Evolutionary conservation across 2,329 filamentous ascomycete species (phyloP).

Genomic region (Claviceps maximensis): DNA sequence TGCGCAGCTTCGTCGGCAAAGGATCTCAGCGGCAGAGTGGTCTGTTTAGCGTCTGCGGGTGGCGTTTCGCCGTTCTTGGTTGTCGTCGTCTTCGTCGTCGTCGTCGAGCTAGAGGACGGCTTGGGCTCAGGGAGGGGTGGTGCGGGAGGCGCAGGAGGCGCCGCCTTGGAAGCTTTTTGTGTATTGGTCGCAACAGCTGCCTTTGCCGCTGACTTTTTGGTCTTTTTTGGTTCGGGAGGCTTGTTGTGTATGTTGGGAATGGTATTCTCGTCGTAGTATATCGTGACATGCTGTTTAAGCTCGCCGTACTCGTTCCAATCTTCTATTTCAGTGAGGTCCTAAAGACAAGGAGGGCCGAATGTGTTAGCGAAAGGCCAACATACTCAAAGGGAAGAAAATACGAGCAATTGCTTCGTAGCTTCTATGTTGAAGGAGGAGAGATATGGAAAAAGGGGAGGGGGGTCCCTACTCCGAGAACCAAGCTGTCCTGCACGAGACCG

Average conservation of each 20-base stretch:
- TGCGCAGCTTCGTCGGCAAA: constrained; percentile 52
- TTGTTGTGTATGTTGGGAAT: constrained; percentile 42
- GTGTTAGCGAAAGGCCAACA: not conserved
- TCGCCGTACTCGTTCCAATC: constrained; percentile 99
- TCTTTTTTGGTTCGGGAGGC: constrained; percentile 28
- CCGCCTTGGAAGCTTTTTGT: constrained; percentile 8
- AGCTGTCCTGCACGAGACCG: constrained; percentile 73
- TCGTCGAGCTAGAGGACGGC: constrained; percentile 8
- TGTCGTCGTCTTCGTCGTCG: constrained; percentile 7
- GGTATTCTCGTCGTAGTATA: constrained; percentile 50
- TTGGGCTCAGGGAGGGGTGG: constrained; percentile 12
- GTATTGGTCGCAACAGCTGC: constrained; percentile 12
- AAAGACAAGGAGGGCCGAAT: not conserved
- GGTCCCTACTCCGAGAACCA: constrained; percentile 63
- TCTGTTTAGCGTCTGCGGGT: constrained; percentile 8
- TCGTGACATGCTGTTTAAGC: constrained; percentile 70
- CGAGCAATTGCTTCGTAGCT: not conserved
- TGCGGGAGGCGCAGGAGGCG: constrained; percentile 10
- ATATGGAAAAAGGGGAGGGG: not conserved
- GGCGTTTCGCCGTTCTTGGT: constrained; percentile 15
- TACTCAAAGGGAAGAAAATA: not conserved
- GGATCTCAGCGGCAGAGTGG: constrained; percentile 33
- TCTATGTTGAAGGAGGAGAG: not conserved
- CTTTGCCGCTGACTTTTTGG: constrained; percentile 12
- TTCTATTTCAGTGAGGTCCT: constrained; percentile 91